phyloP scores from a whole-genome alignment of 345 rosid genomes.

The Gossypium mustelinum region DNA sequence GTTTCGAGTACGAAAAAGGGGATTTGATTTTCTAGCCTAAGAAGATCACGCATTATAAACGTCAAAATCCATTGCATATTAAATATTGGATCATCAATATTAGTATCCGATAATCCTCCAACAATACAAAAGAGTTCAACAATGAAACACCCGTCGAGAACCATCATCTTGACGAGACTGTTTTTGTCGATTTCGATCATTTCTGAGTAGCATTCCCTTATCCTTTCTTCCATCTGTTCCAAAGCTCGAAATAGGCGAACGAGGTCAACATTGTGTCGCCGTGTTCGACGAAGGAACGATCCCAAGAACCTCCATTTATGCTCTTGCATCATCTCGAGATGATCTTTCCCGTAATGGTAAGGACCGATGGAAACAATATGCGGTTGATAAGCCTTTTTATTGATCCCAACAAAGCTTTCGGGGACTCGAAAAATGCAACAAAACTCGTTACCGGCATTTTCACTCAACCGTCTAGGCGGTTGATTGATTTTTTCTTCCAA shows the following conservation, averaged over 20 bases:
- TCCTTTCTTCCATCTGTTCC: neutral
- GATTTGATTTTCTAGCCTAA: neutral
- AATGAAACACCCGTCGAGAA: neutral
- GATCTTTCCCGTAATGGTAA: conserved; percentile 34
- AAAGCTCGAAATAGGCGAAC: neutral
- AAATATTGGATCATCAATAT: neutral
- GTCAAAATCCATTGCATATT: neutral
- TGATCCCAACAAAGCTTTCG: neutral
- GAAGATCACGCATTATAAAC: neutral
- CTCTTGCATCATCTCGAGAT: conserved; percentile 40
- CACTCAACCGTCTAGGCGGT: neutral
- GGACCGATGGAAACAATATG: conserved; percentile 47
- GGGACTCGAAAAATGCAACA: neutral
- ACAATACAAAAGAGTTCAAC: neutral
- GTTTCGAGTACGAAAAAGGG: neutral
- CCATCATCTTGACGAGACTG: neutral
- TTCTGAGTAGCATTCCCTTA: neutral
- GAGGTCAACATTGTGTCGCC: neutral
- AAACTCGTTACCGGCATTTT: neutral
- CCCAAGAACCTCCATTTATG: conserved; percentile 40
- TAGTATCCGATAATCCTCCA: neutral
- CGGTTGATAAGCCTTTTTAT: conserved; percentile 17
- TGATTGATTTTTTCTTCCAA: conserved; percentile 2
- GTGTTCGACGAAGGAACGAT: neutral
- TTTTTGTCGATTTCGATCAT: neutral